Conservation (phyloP, 495 filamentous ascomycete genomes). For the Neurospora hispaniola region DNA sequence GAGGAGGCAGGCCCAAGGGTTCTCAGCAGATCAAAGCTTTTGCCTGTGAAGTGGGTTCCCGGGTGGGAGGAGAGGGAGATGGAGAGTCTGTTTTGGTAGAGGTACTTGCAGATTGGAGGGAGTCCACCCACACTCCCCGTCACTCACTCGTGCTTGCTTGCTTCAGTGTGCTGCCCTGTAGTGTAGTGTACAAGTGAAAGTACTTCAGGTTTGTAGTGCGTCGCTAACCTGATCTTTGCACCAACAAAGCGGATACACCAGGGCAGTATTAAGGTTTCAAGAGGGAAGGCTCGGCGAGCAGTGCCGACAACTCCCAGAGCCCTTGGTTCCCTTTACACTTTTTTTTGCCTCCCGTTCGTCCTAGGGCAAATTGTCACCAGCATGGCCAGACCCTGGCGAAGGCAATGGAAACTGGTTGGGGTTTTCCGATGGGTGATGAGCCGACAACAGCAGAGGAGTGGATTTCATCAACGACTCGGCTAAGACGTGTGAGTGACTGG, state of each 20-base stretch:
- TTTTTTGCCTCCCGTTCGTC: not conserved
- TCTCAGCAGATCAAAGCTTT: slow-evolving; percentile 1
- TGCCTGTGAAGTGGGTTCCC: not conserved
- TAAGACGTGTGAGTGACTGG: not conserved
- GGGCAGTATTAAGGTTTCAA: not conserved
- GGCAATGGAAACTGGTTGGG: not conserved
- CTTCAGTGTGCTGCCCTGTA: not conserved
- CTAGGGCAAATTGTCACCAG: not conserved
- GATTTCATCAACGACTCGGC: not conserved
- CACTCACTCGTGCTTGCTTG: not conserved
- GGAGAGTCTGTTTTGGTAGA: not conserved
- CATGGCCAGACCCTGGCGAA: not conserved
- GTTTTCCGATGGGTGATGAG: not conserved
- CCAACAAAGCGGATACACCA: not conserved
- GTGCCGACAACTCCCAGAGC: not conserved
- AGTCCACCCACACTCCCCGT: not conserved
- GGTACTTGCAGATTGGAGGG: not conserved
- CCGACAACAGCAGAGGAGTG: not conserved
- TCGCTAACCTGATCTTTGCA: not conserved
- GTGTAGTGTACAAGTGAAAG: not conserved
- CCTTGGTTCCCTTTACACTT: not conserved
- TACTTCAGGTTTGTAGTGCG: not conserved
- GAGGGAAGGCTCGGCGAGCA: not conserved
- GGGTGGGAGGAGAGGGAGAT: not conserved
- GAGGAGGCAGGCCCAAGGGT: not conserved